Percentiles rank a stretch among this genome's conserved stretches.
Conservation (phyloP, 202 grass and related monocot genomes). For the Schoenoplectus triqueter region DNA sequence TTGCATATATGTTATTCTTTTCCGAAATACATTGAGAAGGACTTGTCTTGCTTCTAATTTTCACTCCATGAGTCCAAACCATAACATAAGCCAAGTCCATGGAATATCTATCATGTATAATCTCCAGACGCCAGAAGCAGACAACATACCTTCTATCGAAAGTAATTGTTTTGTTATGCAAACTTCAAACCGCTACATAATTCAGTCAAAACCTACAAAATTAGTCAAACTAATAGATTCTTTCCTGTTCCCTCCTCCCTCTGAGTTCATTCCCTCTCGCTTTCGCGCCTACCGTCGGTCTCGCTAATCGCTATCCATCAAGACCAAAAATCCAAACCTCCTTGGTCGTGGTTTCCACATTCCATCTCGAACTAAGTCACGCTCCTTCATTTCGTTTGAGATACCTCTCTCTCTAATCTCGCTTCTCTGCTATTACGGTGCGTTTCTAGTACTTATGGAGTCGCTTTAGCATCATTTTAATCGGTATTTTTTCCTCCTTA, state of each 20-base stretch:
- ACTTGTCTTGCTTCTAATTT: not conserved
- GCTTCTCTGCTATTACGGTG: not conserved
- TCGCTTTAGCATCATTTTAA: not conserved
- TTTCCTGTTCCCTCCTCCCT: not conserved
- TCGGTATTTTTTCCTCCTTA: not conserved
- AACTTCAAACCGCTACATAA: not conserved
- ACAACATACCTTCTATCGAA: not conserved
- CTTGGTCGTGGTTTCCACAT: not conserved
- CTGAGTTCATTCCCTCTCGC: not conserved
- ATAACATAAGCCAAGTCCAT: not conserved
- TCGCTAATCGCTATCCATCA: not conserved
- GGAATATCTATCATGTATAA: not conserved
- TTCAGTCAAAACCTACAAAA: not conserved
- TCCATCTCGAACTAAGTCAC: constrained; percentile 5
- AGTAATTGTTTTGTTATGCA: not conserved
- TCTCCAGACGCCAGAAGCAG: not conserved
- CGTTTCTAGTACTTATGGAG: not conserved
- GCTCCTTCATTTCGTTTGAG: not conserved
- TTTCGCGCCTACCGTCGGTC: not conserved
- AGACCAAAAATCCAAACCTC: not conserved
- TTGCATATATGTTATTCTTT: too few relatives aligned
- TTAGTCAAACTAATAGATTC: constrained; percentile 18
- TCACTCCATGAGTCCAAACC: too few relatives aligned
- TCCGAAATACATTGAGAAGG: not conserved
- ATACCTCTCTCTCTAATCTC: too few relatives aligned